These are phyloP conservation scores for Elymus sibiricus DNA, from an alignment of 176 grass and related monocot species.

Conservation along the genomic window DNA sequence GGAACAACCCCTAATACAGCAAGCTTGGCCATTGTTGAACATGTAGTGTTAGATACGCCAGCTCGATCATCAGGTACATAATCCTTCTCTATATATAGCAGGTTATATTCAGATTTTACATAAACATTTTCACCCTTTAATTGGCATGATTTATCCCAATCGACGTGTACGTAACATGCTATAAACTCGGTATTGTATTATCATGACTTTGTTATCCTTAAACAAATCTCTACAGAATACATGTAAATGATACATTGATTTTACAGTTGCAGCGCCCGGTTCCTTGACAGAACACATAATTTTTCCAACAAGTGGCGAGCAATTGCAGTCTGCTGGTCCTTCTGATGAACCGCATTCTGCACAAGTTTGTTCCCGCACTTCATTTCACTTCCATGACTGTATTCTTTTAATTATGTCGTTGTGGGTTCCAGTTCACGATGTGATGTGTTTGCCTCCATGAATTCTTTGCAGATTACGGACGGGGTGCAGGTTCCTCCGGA, in stretches of 20 bases:
- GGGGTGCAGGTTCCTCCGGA: background rate
- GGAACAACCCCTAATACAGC: background rate
- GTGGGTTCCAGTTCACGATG: too few species aligned
- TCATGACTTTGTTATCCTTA: background rate
- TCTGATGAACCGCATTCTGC: background rate
- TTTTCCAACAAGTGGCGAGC: background rate
- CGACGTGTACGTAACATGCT: background rate
- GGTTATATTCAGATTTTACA: background rate
- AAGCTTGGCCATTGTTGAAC: background rate
- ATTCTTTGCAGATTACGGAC: background rate
- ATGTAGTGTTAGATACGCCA: background rate
- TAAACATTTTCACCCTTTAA: background rate
- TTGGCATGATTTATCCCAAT: background rate
- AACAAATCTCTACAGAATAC: background rate
- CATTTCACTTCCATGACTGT: background rate
- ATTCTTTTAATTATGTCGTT: background rate
- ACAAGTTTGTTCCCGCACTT: background rate
- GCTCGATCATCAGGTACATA: background rate
- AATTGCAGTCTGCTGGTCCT: background rate
- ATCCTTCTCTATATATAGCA: background rate
- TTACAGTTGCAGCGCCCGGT: background rate
- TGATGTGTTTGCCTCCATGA: too few species aligned
- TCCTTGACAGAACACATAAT: background rate
- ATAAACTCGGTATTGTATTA: background rate
- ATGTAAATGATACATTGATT: background rate